These are phyloP conservation scores for Scutellaria galericulata DNA, from an alignment of 257 asterid species.

Conservation along the genomic window DNA sequence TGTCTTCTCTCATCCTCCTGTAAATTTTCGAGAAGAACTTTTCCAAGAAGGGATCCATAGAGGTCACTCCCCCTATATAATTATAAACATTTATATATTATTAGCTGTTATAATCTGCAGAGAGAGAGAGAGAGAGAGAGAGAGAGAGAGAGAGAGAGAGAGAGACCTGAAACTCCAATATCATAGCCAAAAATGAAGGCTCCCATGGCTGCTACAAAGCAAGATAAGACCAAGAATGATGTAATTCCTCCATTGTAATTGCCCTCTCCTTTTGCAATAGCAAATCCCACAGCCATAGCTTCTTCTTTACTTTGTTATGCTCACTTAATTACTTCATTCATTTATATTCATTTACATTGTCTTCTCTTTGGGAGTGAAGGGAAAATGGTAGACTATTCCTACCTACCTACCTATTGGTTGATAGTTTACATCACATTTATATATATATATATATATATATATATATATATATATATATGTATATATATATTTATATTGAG, in stretches of 20 bases:
- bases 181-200: constrained; percentile 53
- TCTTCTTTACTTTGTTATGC: neutral
- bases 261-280: constrained; percentile 21
- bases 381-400: neutral
- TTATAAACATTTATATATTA: neutral
- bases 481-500: too few relatives aligned
- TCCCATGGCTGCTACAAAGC: constrained; percentile 49
- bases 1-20: constrained; percentile 41
- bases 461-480: too few relatives aligned
- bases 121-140: too few relatives aligned
- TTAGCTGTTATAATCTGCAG: too few relatives aligned
- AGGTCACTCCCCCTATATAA: constrained; percentile 57
- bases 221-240: constrained; percentile 40
- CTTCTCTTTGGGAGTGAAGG: neutral
- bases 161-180: constrained; percentile 47
- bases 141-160: too few relatives aligned
- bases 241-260: constrained; percentile 46
- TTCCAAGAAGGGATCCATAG: constrained; percentile 55
- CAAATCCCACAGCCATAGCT: constrained; percentile 35
- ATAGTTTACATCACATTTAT: too few relatives aligned
- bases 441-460: too few relatives aligned
- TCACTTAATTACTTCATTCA: neutral
- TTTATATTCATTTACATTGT: neutral
- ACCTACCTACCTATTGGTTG: too few relatives aligned
- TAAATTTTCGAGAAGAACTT: constrained; percentile 52